A percentile compares a stretch with the other conserved stretches of the same genome.
Conservation (phyloP, 2,329 filamentous ascomycete genomes). For the Trichoderma semiorbis region DNA sequence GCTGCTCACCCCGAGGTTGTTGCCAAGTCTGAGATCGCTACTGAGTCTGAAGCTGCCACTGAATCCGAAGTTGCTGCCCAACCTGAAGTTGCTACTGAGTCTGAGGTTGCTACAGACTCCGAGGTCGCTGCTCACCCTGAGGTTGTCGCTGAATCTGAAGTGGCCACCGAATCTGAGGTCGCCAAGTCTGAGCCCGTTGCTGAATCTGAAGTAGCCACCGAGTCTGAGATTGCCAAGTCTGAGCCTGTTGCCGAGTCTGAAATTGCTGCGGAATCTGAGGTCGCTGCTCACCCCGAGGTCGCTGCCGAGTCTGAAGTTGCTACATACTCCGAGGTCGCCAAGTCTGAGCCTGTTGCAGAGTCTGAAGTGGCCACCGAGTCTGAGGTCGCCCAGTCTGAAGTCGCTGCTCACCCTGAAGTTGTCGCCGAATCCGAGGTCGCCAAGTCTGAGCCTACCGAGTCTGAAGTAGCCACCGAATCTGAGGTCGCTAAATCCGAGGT, state of each 20-base stretch:
- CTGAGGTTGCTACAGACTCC: not conserved
- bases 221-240: constrained; percentile 16
- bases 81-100: not conserved
- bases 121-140: not conserved
- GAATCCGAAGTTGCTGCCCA: not conserved
- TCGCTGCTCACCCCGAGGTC: not conserved
- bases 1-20: constrained; percentile 2
- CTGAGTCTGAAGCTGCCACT: not conserved
- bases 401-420: constrained; percentile 17
- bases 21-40: not conserved
- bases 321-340: not conserved
- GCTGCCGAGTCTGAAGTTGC: not conserved
- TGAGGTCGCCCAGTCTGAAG: constrained; percentile 4
- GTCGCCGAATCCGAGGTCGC: not conserved
- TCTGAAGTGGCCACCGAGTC: not conserved
- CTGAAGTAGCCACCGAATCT: constrained; percentile 17
- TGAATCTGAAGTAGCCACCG: constrained; percentile 21
- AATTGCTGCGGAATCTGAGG: not conserved
- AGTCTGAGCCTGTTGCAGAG: constrained; percentile 6
- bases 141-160: not conserved
- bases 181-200: constrained; percentile 18
- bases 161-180: not conserved
- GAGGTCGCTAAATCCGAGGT: constrained; percentile 18
- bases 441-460: constrained; percentile 11
- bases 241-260: not conserved